Evolutionary conservation across 1,139 yeast species (phyloP).

Genomic region (Saccharomyces hybrid): DNA sequence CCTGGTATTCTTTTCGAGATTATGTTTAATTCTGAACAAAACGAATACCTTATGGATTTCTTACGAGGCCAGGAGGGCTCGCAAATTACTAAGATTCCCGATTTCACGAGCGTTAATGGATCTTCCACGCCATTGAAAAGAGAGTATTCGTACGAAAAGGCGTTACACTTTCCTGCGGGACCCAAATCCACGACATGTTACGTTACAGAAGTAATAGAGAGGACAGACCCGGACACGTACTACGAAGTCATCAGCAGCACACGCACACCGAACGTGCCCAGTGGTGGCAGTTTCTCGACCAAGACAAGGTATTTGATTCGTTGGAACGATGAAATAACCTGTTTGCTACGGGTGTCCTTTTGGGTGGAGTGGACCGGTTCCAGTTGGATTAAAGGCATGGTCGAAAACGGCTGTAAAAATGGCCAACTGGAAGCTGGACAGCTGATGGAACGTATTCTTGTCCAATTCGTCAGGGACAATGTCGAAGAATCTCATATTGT

Average conservation of each 20-base stretch:
- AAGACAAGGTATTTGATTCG: slow-evolving; percentile 60
- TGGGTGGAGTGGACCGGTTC: slow-evolving; percentile 86
- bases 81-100: slow-evolving; percentile 47
- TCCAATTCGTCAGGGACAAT: slow-evolving; percentile 13
- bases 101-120: slow-evolving; percentile 37
- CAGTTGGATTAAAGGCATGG: slow-evolving; percentile 88
- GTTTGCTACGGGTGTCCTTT: slow-evolving; percentile 55
- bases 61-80: slow-evolving; percentile 62
- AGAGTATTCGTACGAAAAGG: slow-evolving; percentile 52
- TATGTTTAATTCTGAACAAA: slow-evolving; percentile 64
- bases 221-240: slow-evolving; percentile 46
- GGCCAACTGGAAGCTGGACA: slow-evolving; percentile 69
- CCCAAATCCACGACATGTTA: slow-evolving; percentile 86
- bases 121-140: neutral
- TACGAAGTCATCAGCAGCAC: slow-evolving; percentile 62
- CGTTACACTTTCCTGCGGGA: slow-evolving; percentile 74
- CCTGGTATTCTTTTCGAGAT: slow-evolving; percentile 64
- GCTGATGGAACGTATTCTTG: slow-evolving; percentile 18
- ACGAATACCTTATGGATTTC: slow-evolving; percentile 44
- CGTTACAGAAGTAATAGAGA: slow-evolving; percentile 59
- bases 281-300: slow-evolving; percentile 76
- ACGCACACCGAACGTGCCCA: slow-evolving; percentile 90
- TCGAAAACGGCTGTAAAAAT: slow-evolving; percentile 82
- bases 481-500: slow-evolving; percentile 7
- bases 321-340: slow-evolving; percentile 68